A percentile compares a stretch with the other conserved stretches of the same genome.
Conservation (phyloP, 257 asterid species). For the Nicotiana sylvestris region DNA sequence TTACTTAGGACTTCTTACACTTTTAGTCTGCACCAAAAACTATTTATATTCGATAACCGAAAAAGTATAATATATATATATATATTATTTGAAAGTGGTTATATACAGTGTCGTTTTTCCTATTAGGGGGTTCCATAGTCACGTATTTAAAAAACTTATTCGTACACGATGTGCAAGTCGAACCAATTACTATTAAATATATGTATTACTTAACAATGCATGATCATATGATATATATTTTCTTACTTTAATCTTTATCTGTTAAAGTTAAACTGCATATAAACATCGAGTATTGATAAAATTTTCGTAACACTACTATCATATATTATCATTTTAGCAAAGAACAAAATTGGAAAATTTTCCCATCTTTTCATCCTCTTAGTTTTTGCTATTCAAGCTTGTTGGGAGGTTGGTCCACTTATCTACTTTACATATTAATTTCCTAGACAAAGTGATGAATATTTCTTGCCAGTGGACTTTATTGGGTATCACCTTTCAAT, state of each 20-base stretch:
- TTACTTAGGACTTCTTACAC: not conserved
- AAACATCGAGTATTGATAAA: not conserved
- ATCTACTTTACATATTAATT: constrained; percentile 7
- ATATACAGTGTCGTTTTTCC: no score
- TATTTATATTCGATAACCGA: no score
- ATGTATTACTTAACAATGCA: not conserved
- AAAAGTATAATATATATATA: no score
- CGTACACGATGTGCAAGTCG: not conserved
- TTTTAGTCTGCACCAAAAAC: no score
- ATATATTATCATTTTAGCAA: not conserved
- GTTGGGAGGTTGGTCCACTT: constrained; percentile 19
- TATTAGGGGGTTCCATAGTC: not conserved
- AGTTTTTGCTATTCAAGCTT: not conserved
- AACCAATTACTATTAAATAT: not conserved
- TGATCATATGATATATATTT: not conserved
- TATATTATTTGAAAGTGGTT: no score
- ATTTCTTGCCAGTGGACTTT: constrained; percentile 24
- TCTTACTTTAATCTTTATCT: not conserved
- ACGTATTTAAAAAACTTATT: not conserved
- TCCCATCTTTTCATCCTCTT: not conserved
- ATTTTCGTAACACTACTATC: not conserved
- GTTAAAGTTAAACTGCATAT: not conserved
- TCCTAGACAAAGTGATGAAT: constrained; percentile 19
- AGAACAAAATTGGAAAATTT: not conserved
- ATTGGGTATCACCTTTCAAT: constrained; percentile 2